A percentile compares a stretch with the other conserved stretches of the same genome.
Evolutionary conservation across 2,329 filamentous ascomycete genomes (phyloP).

Genomic region (Alternaria novae-zelandiae): DNA sequence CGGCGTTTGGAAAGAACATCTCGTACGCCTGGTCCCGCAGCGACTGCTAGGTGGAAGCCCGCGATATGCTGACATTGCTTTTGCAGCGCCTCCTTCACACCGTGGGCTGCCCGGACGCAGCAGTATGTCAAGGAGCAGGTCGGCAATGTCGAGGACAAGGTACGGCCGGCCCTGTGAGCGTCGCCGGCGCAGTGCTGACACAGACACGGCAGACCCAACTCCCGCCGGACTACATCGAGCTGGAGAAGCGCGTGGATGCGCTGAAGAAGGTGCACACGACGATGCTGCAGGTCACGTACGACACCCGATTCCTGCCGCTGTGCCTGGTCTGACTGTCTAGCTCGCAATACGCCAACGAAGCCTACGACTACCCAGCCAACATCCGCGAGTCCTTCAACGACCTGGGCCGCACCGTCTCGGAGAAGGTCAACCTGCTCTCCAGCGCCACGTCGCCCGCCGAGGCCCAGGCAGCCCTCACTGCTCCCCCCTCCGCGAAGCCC

Average conservation of each 20-base stretch:
- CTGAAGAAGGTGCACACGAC: constrained; percentile 97
- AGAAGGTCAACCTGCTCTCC: constrained; percentile 91
- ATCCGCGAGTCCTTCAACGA: constrained; percentile 98
- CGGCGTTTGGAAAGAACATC: constrained; percentile 74
- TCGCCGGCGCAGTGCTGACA: constrained; percentile 27
- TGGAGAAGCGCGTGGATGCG: constrained; percentile 98
- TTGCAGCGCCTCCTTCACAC: constrained; percentile 82
- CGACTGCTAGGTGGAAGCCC: neutral
- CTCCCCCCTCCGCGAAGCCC: constrained; percentile 86
- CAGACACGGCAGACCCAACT: constrained; percentile 78
- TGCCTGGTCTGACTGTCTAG: constrained; percentile 53
- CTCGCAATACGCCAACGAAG: constrained; percentile 89
- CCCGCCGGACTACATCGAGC: constrained; percentile 94
- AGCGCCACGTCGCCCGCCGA: constrained; percentile 85
- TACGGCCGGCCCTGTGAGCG: constrained; percentile 45
- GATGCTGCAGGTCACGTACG: constrained; percentile 94
- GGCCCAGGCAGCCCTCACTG: constrained; percentile 91
- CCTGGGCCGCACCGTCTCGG: constrained; percentile 90
- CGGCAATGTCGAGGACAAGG: constrained; percentile 93
- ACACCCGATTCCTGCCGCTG: constrained; percentile 4
- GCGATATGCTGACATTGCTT: constrained; percentile 49
- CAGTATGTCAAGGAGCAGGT: constrained; percentile 99
- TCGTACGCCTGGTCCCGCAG: constrained; percentile 57
- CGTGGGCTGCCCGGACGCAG: constrained; percentile 90
- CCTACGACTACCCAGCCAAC: constrained; percentile 93